These are phyloP conservation scores for Ilex asprella DNA, from an alignment of 257 asterid genomes.

Conservation along the genomic window DNA sequence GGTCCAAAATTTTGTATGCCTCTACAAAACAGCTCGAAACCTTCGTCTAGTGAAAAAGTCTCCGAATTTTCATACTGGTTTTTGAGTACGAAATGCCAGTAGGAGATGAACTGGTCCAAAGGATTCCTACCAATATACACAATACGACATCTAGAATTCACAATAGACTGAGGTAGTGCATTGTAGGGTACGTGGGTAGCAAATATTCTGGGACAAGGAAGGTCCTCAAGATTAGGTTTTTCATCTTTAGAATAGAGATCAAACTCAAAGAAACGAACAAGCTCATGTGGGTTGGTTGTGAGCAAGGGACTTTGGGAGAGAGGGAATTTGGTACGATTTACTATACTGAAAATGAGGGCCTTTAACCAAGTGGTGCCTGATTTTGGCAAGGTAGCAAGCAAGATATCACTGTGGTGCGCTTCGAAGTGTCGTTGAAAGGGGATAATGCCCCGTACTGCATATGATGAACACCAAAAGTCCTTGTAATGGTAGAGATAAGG, in stretches of 20 bases:
- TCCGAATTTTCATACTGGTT: neutral
- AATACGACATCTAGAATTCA: neutral
- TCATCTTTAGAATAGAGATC: neutral
- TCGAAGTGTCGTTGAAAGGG: constrained; percentile 5
- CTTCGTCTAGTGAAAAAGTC: constrained; percentile 2
- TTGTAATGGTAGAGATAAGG: constrained; percentile 6
- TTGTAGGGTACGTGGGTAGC: constrained; percentile 8
- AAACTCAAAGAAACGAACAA: constrained; percentile 4
- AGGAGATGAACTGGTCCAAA: constrained; percentile 7
- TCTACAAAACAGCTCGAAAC: neutral
- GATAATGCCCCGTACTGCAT: neutral
- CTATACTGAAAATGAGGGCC: constrained; percentile 19
- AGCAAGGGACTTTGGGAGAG: constrained; percentile 10
- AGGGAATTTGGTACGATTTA: constrained; percentile 7
- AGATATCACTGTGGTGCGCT: constrained; percentile 12
- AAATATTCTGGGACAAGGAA: constrained; percentile 2
- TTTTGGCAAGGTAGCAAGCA: constrained; percentile 26
- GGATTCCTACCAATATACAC: constrained; percentile 9
- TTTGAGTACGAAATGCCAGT: neutral
- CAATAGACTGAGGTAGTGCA: neutral
- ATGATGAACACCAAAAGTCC: constrained; percentile 15
- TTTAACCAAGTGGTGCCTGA: constrained; percentile 32
- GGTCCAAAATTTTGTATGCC: constrained; percentile 7
- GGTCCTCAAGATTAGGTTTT: neutral
- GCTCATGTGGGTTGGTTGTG: constrained; percentile 12